Percentiles rank a stretch among this genome's conserved stretches.
Conservation (phyloP, 2,329 filamentous ascomycete species). For the Emmonsia crescens region DNA sequence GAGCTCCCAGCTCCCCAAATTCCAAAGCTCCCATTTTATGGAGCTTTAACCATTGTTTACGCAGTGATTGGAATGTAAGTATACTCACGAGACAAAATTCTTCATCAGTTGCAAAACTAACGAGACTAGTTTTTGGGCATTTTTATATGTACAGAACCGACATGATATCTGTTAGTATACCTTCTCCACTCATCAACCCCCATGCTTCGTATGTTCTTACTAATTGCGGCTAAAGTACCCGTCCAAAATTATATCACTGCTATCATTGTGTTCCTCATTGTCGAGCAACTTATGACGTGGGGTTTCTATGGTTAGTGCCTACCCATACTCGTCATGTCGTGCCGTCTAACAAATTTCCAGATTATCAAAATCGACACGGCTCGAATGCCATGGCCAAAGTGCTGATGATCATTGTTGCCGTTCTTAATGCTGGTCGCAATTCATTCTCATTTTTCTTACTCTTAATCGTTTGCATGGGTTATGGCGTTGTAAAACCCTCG, state of each 20-base stretch:
- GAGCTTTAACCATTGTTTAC: conserved; percentile 86
- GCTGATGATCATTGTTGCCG: conserved; percentile 79
- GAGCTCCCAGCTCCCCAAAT: conserved; percentile 94
- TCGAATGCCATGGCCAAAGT: conserved; percentile 73
- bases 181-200: not conserved
- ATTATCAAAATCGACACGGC: conserved; percentile 86
- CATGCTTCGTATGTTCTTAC: conserved; percentile 10
- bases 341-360: conserved; percentile 34
- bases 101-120: conserved; percentile 13
- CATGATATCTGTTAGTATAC: conserved; percentile 65
- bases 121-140: conserved; percentile 64
- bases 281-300: conserved; percentile 98
- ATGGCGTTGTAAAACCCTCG: conserved; percentile 90
- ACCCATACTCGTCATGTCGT: conserved; percentile 14
- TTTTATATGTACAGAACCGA: conserved; percentile 88
- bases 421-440: conserved; percentile 87
- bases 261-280: conserved; percentile 82
- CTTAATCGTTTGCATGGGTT: conserved; percentile 98
- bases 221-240: conserved; percentile 50
- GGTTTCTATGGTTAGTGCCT: conserved; percentile 70
- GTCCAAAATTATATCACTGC: conserved; percentile 99
- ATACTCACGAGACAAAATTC: not conserved
- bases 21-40: conserved; percentile 93
- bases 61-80: conserved; percentile 65
- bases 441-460: conserved; percentile 98